Evolutionary conservation across 2,329 filamentous ascomycete genomes (phyloP).

Genomic region (Daldinia sp.): DNA sequence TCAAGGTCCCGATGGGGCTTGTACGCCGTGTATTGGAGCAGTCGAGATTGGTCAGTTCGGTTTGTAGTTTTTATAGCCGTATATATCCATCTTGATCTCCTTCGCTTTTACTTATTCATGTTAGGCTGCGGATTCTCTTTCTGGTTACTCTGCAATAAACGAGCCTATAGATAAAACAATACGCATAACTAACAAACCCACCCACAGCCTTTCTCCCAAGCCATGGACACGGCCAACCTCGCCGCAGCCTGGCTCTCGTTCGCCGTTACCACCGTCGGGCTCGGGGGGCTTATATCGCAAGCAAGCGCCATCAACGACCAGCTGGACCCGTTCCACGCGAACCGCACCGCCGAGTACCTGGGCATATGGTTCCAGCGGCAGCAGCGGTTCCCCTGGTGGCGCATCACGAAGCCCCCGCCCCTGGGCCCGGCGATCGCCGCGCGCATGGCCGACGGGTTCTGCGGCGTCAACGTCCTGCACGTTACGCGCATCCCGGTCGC

Average conservation of each 20-base stretch:
- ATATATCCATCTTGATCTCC: not conserved
- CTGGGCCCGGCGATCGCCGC: slow-evolving; percentile 40
- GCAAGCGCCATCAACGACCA: slow-evolving; percentile 55
- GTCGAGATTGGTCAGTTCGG: slow-evolving; percentile 21
- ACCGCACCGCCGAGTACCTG: slow-evolving; percentile 40
- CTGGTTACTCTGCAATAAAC: not conserved
- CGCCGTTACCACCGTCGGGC: slow-evolving; percentile 34
- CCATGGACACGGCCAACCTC: slow-evolving; percentile 35
- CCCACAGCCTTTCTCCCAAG: not conserved
- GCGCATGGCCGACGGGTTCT: slow-evolving; percentile 40
- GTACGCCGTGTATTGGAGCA: slow-evolving; percentile 10
- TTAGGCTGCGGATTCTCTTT: not conserved
- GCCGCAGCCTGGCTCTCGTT: slow-evolving; percentile 38
- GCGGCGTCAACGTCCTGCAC: slow-evolving; percentile 38
- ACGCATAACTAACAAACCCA: slow-evolving; percentile 5
- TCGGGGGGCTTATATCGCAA: slow-evolving; percentile 50
- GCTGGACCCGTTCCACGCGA: slow-evolving; percentile 47
- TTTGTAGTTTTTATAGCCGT: not conserved
- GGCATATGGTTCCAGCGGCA: slow-evolving; percentile 43
- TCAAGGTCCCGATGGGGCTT: slow-evolving; percentile 12
- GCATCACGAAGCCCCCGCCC: slow-evolving; percentile 40
- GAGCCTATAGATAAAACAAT: not conserved
- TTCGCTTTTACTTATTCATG: not conserved
- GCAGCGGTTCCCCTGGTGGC: slow-evolving; percentile 35
- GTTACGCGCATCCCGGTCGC: slow-evolving; percentile 40